Evolutionary conservation across 1,139 yeast species (phyloP).

Genomic region (Hyphopichia burtonii): DNA sequence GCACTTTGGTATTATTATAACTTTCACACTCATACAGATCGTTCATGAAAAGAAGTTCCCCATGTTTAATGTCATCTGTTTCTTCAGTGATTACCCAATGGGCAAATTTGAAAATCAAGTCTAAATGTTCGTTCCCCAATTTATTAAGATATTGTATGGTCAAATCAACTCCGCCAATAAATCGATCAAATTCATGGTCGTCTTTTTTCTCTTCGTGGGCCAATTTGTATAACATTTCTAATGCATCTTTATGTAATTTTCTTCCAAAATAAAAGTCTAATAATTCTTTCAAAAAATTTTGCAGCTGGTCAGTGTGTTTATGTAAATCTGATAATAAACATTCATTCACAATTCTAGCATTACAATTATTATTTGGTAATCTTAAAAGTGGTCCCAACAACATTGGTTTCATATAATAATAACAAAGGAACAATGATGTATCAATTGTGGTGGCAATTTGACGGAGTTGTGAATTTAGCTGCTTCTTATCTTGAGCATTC

Average conservation of each 20-base stretch:
- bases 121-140: constrained; percentile 50
- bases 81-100: constrained; percentile 49
- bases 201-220: constrained; percentile 24
- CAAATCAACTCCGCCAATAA: constrained; percentile 44
- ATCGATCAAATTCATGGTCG: constrained; percentile 24
- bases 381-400: constrained; percentile 82
- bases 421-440: constrained; percentile 75
- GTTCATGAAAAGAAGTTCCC: constrained; percentile 61
- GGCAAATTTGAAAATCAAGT: constrained; percentile 59
- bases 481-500: constrained; percentile 8
- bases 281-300: constrained; percentile 61
- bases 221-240: constrained; percentile 51
- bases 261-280: constrained; percentile 76
- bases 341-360: constrained; percentile 58
- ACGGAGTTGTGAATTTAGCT: constrained; percentile 14
- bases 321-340: constrained; percentile 42
- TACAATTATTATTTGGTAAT: constrained; percentile 69
- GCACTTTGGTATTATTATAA: constrained; percentile 53
- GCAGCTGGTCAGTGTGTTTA: constrained; percentile 28
- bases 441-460: constrained; percentile 59
- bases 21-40: constrained; percentile 63
- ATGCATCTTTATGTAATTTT: constrained; percentile 63
- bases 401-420: constrained; percentile 63
- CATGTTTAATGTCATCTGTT: constrained; percentile 17
- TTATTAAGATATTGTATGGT: constrained; percentile 67